Evolutionary conservation across 202 grass and related monocot genomes (phyloP), one percentile per base, ranked within the genome.

Genomic region (Hordeum pubiflorum): DNA sequence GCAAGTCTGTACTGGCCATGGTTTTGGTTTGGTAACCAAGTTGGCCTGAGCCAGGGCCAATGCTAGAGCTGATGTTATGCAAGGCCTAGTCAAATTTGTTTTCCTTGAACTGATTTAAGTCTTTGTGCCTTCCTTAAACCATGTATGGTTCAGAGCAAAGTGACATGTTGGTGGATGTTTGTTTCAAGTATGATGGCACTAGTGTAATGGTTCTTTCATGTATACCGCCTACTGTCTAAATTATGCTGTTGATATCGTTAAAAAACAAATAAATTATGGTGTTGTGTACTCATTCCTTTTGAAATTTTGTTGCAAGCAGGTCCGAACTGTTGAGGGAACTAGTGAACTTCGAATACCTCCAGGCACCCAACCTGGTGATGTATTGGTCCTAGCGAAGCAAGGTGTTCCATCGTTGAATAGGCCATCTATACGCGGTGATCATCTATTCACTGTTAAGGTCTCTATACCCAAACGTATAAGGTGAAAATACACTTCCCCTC

Each of bases 351-450:
- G 88, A 87, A 88, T 98, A 93, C 92, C 95, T 84, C 76, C 95
- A 63, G 95, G 95, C 44, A 94, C 92, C 80, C 95, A 98, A 84
- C 95, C 95, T 88, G 84, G 92, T 82, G 95, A 98, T 78, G 84
- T 94, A 65, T 69, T 93, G 63, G 88, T 91, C 81, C 79, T 98
- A 78, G 90, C 92, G 9, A 98, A 91, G 80, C 82, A 89, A 89
- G 95, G 95, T 52, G 95, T 98, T 67, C 95, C 95, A 44, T 87
- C 88, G 58, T 89, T 98, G 87, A 98, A 94, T 89, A 98, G 84
- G 34, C 82, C 92, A 80, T 89, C 92, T 64, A 81, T 98, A 86
- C 90, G 95, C 41, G 95, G 95, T 65, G 90, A 94, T 72, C 92
- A 98, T 93, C 84, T 98, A 54, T 98, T 98, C 80, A 94, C 88